Conservation (phyloP, 345 rosid genomes). For the Bruguiera gymnorhiza region DNA sequence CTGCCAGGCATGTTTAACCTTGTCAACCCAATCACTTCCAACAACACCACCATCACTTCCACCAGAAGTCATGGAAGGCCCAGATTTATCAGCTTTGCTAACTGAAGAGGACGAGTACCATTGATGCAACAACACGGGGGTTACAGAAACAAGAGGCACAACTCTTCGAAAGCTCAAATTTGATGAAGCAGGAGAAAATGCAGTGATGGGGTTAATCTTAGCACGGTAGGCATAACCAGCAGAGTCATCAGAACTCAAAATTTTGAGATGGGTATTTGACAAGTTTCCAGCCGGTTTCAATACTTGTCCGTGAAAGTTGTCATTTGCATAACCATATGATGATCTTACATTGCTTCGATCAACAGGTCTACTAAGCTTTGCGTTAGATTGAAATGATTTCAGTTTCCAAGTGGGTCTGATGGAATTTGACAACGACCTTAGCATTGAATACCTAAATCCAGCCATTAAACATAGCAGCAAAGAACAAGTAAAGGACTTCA, state of each 20-base stretch:
- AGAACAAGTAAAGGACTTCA: not conserved
- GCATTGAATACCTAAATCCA: conserved; percentile 38
- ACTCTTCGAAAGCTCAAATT: conserved; percentile 15
- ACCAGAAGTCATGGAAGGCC: conserved; percentile 31
- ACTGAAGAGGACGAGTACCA: conserved; percentile 45
- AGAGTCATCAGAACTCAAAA: conserved; percentile 12
- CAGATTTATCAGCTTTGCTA: conserved; percentile 38
- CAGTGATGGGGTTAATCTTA: conserved; percentile 19
- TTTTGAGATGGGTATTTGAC: conserved; percentile 12
- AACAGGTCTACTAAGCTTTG: conserved; percentile 15
- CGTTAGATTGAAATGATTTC: conserved; percentile 6
- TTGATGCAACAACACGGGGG: conserved; percentile 26
- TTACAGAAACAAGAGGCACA: conserved; percentile 31
- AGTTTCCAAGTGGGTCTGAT: conserved; percentile 15
- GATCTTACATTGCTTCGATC: conserved; percentile 21
- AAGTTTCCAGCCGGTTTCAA: conserved; percentile 17
- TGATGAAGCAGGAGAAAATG: conserved; percentile 18
- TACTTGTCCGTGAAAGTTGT: conserved; percentile 12
- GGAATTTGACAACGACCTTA: conserved; percentile 37
- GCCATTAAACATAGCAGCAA: conserved; percentile 35
- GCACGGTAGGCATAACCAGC: conserved; percentile 2
- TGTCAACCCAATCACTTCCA: conserved; percentile 54
- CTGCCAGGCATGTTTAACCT: conserved; percentile 54
- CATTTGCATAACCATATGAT: conserved; percentile 14
- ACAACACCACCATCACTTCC: conserved; percentile 27